Evolutionary conservation across 768 basidiomycete species (phyloP), one percentile per base, ranked within the genome.

Genomic region (Auricularia cornea): DNA sequence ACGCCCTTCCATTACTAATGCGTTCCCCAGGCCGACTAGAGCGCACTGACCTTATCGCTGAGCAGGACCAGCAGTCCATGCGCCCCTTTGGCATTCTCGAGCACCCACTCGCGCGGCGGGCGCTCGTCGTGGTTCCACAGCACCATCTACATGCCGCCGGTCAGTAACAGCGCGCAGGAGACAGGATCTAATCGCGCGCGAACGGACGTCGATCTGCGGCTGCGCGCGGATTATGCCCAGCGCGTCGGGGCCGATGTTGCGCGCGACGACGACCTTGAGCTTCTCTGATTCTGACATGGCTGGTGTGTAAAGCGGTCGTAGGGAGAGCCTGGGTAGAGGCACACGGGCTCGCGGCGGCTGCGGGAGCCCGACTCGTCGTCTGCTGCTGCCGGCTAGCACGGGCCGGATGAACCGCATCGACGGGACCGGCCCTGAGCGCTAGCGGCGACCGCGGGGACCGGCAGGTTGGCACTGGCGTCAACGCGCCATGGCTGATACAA

Each of bases 41-140:
- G 23, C 6, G 41, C 44, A 35, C 57, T 16, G 8, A 89, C 93
- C 75, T 86, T 87, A 60, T 95, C 93, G 0, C 83, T 77, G 2
- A 92, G 69, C 78, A 88, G 85, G 28, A 89, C 78, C 16, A 83
- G 65, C 14, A 77, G 59, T 0, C 88, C 94, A 10, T 73, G 68
- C 2, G 88, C 85, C 3, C 87, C 90, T n/a, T 74, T 72, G 5
- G 86, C 77, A 65, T 93, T 88, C 61, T 88, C 78, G 26, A 93
- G 74, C 3, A 95, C 73, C 93, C 92, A 96, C 26, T 79, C 68
- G 18, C 85, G 78, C 54, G 23, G 26, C 14, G 54, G 28, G 14
- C 54, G 54, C 26, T 57, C 54, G 28, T 57, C 54, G 16, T 57
- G 28, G 28, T 57, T 31, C 54, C 54, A 57, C 10, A 57, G 29